phyloP scores from a whole-genome alignment of 345 rosid species.

The Corchorus capsularis region DNA sequence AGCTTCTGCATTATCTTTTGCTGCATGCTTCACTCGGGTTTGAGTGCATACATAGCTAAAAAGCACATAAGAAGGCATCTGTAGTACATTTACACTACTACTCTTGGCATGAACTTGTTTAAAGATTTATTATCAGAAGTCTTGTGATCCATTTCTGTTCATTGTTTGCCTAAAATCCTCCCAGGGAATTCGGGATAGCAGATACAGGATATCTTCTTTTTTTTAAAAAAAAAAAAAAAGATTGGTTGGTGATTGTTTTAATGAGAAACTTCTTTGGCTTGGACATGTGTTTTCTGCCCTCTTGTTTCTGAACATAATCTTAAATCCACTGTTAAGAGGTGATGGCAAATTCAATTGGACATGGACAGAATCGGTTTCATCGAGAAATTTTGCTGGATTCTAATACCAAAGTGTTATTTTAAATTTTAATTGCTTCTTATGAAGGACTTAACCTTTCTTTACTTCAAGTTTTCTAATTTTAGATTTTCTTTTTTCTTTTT shows the following conservation, averaged over 20 bases:
- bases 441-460: neutral
- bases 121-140: neutral
- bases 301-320: neutral
- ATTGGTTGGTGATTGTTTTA: neutral
- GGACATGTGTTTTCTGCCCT: neutral
- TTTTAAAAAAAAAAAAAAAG: neutral
- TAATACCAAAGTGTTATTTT: neutral
- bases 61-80: neutral
- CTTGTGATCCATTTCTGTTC: neutral
- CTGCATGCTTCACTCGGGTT: neutral
- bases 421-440: neutral
- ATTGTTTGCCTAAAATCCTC: neutral
- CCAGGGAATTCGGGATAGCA: neutral
- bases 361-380: neutral
- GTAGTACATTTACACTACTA: neutral
- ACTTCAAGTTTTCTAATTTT: neutral
- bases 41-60: neutral
- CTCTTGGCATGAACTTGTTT: neutral
- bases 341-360: neutral
- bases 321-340: neutral
- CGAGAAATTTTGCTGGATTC: neutral
- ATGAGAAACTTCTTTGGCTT: neutral
- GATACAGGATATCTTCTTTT: neutral
- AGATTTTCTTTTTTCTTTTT: neutral
- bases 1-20: neutral